These are phyloP conservation scores for Epichloe hybrida DNA, from an alignment of 2,329 filamentous ascomycete genomes.

Conservation along the genomic window DNA sequence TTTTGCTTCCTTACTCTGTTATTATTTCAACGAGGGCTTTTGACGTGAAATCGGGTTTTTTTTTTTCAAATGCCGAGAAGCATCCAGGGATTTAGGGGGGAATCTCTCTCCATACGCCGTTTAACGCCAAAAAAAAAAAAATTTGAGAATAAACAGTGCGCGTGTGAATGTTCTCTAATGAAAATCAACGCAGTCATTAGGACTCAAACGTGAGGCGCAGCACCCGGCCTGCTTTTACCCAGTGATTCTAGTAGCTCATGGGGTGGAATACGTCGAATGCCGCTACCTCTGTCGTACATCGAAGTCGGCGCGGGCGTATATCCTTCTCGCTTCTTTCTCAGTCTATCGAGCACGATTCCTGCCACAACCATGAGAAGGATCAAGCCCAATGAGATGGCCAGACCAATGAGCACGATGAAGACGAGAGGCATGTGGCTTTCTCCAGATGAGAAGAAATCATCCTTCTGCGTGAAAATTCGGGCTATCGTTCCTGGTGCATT, in stretches of 20 bases:
- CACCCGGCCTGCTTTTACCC: conserved; percentile 30
- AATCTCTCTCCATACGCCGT: background rate
- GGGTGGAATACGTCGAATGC: conserved; percentile 47
- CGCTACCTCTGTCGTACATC: conserved; percentile 45
- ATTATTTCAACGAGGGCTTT: no score
- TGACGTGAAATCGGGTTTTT: no score
- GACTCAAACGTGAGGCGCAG: conserved; percentile 35
- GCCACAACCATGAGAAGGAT: conserved; percentile 66
- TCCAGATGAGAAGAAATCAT: conserved; percentile 55
- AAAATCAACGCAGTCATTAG: conserved; percentile 9
- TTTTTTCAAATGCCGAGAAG: no score
- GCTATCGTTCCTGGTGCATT: conserved; percentile 61
- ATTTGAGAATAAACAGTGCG: conserved; percentile 6
- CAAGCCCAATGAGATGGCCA: conserved; percentile 64
- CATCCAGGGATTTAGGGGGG: no score
- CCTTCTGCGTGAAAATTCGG: conserved; percentile 69
- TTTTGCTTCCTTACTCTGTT: no score
- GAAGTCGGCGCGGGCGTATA: conserved; percentile 65
- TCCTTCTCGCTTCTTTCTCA: conserved; percentile 64
- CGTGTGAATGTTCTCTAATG: conserved; percentile 15
- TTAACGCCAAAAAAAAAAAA: conserved; percentile 8
- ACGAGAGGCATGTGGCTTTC: conserved; percentile 53
- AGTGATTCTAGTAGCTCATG: conserved; percentile 44
- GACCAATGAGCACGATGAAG: conserved; percentile 66
- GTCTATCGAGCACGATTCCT: conserved; percentile 61